A percentile compares a stretch with the other conserved stretches of the same genome.
phyloP scores from a whole-genome alignment of 2,329 filamentous ascomycete species.

The Myotisia sp. region DNA sequence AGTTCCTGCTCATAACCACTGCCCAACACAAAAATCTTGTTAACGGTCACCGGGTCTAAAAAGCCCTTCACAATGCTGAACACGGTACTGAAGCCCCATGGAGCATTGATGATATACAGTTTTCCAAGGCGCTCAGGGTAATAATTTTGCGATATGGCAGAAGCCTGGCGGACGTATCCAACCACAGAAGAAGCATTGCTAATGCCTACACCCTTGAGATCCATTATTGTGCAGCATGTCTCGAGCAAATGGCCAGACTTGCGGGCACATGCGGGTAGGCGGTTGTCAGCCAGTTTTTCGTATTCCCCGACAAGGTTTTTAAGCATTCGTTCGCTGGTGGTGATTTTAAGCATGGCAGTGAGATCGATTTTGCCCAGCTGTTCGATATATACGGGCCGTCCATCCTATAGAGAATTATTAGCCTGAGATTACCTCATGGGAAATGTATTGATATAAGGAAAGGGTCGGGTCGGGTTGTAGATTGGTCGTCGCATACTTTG shows the following conservation, averaged over 20 bases:
- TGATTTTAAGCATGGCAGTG: slow-evolving; percentile 81
- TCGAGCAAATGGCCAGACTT: slow-evolving; percentile 81
- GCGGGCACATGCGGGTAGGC: slow-evolving; percentile 87
- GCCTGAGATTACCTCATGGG: too few species aligned
- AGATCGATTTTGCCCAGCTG: slow-evolving; percentile 89
- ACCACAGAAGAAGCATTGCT: slow-evolving; percentile 71
- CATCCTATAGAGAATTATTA: slow-evolving; percentile 48
- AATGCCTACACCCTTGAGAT: slow-evolving; percentile 85
- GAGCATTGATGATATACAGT: slow-evolving; percentile 95
- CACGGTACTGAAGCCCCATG: slow-evolving; percentile 81
- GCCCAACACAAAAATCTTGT: slow-evolving; percentile 89
- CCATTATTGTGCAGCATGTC: slow-evolving; percentile 97
- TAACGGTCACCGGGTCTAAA: slow-evolving; percentile 89
- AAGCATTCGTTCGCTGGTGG: slow-evolving; percentile 82
- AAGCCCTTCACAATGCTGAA: slow-evolving; percentile 83
- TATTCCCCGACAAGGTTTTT: slow-evolving; percentile 95
- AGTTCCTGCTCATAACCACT: slow-evolving; percentile 70
- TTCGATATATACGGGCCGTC: slow-evolving; percentile 93
- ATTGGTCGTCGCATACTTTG: slow-evolving; percentile 28
- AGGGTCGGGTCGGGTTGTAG: not conserved
- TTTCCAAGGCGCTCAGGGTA: slow-evolving; percentile 94
- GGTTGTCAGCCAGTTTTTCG: slow-evolving; percentile 85
- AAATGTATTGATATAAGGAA: not conserved
- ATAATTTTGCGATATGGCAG: slow-evolving; percentile 91
- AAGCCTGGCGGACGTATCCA: slow-evolving; percentile 71